Conservation (phyloP, 176 grass and related monocot species). For the Juncus effusus region DNA sequence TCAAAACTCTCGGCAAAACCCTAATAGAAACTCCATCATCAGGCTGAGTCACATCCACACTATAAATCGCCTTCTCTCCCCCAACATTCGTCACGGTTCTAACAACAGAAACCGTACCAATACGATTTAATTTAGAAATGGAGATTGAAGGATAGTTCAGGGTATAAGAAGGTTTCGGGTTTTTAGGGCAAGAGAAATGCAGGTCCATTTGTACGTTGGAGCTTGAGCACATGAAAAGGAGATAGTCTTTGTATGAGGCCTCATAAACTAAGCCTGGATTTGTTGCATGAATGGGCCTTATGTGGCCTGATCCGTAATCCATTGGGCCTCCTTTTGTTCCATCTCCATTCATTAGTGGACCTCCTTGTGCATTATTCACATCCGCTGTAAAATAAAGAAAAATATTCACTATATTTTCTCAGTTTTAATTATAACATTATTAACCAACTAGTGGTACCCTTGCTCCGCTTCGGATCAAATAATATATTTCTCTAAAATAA, state of each 20-base stretch:
- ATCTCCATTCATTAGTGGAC: conserved; percentile 46
- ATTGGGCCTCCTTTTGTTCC: conserved; percentile 47
- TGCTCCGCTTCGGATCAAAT: too few species aligned
- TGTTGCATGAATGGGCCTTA: conserved; percentile 62
- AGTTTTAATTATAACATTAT: too few species aligned
- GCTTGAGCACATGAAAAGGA: conserved; percentile 65
- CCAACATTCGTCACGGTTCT: conserved; percentile 91
- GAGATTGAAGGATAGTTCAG: conserved; percentile 86
- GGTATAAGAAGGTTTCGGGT: conserved; percentile 32
- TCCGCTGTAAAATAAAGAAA: conserved; percentile 36
- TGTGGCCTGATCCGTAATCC: conserved; percentile 70
- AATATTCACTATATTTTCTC: not conserved
- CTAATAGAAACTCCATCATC: conserved; percentile 34
- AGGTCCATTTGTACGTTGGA: conserved; percentile 48
- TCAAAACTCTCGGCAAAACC: conserved; percentile 44
- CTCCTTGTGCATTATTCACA: conserved; percentile 32
- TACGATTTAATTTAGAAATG: conserved; percentile 36
- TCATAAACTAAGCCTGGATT: conserved; percentile 89
- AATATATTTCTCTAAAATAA: too few species aligned
- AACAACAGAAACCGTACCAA: conserved; percentile 33
- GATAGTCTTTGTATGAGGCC: conserved; percentile 74
- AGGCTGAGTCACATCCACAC: conserved; percentile 45
- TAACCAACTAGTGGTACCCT: too few species aligned
- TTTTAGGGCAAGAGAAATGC: conserved; percentile 50
- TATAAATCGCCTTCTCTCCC: conserved; percentile 25